Evolutionary conservation across 2,329 filamentous ascomycete genomes (phyloP).

Genomic region (Sclerotinia glacialis): DNA sequence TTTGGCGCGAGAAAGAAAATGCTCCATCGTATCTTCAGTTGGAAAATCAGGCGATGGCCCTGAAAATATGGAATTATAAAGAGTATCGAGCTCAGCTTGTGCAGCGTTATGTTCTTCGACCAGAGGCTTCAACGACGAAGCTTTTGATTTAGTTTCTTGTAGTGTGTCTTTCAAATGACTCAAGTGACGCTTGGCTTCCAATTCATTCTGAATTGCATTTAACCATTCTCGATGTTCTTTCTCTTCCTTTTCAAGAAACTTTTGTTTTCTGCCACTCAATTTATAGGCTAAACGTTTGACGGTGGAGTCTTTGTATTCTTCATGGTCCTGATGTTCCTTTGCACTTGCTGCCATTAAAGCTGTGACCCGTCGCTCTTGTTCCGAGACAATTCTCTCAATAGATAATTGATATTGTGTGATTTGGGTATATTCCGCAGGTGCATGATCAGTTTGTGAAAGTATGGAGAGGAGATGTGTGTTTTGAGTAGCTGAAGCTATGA

Average conservation of each 20-base stretch:
- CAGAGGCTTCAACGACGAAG: conserved; percentile 41
- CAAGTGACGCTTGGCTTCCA: conserved; percentile 39
- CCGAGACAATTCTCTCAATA: conserved; percentile 44
- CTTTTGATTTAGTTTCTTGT: conserved; percentile 42
- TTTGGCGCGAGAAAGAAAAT: conserved; percentile 39
- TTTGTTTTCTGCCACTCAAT: conserved; percentile 47
- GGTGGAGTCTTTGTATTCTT: conserved; percentile 51
- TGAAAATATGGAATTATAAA: conserved; percentile 53
- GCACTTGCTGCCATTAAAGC: neutral
- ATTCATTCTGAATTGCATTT: conserved; percentile 48
- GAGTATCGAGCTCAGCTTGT: conserved; percentile 48
- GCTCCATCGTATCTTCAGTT: conserved; percentile 50
- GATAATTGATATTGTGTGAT: conserved; percentile 47
- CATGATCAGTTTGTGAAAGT: conserved; percentile 50
- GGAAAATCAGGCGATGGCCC: conserved; percentile 52
- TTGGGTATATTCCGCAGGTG: conserved; percentile 45
- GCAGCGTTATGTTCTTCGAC: conserved; percentile 42
- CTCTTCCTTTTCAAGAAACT: conserved; percentile 47
- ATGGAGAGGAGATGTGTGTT: conserved; percentile 43
- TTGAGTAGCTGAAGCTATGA: conserved; percentile 16
- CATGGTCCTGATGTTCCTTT: conserved; percentile 50
- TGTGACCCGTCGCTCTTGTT: conserved; percentile 42
- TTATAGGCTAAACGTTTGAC: conserved; percentile 52
- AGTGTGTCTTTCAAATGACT: conserved; percentile 43
- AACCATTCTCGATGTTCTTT: conserved; percentile 56